phyloP scores from a whole-genome alignment of 441 rosid genomes.

The Euphorbia celastroides region DNA sequence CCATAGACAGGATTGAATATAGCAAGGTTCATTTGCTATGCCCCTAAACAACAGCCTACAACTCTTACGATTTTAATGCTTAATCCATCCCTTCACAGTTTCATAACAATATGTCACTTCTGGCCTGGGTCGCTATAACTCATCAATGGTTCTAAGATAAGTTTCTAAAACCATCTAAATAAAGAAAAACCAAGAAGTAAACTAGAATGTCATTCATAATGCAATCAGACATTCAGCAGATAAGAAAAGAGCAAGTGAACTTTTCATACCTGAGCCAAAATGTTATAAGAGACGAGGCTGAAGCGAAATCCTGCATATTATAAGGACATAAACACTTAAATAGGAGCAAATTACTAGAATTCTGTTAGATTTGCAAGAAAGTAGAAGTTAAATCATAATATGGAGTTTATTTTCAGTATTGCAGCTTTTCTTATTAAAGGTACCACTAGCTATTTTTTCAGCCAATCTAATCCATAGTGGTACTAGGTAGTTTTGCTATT shows the following conservation, averaged over 20 bases:
- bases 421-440: no score
- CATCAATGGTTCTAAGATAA: background rate
- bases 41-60: no score
- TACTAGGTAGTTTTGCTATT: no score
- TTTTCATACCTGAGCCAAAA: constrained; percentile 81
- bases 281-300: constrained; percentile 77
- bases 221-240: background rate
- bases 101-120: background rate
- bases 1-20: background rate
- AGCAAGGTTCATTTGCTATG: background rate
- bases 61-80: background rate
- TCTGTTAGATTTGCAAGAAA: no score
- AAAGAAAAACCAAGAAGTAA: background rate
- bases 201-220: background rate
- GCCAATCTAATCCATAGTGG: no score
- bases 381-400: no score
- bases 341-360: background rate
- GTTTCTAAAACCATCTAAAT: background rate
- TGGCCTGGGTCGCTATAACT: background rate
- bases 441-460: no score
- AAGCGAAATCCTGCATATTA: constrained; percentile 57
- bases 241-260: background rate
- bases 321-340: constrained; percentile 1
- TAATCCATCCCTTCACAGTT: background rate
- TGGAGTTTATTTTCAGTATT: no score